Evolutionary conservation across 805 yeast species (phyloP), one percentile per base, ranked within the genome.

Genomic region (Komagataella kurtzmanii): DNA sequence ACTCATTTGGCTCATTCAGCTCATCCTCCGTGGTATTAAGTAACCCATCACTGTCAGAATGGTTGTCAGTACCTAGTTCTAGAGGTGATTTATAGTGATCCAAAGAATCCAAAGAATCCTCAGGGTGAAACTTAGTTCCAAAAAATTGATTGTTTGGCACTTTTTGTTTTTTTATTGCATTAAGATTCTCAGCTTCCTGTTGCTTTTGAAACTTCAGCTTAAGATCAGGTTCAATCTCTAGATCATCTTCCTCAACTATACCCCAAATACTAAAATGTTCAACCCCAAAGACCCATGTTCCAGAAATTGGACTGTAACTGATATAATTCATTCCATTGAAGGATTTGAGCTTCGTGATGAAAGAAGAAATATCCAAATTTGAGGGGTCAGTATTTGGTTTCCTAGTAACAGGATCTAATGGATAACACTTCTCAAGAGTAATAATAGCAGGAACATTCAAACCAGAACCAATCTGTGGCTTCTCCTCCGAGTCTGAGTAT

Each of bases 211-310:
- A 67, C 47, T 55, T 65, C 52, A 53, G 56, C 50, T 62, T 62
- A 19, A 73, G 65, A 23, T 74, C 75, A 8, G 70, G 73, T 56
- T 80, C 88, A 46, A 78, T 72, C 44, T 75, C 77, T 12, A 71
- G 81, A 45, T 74, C 80, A 19, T 75, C 80, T 23, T 83, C 88
- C 56, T 81, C 85, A 17, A 83, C 74, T 44, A 93, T 67, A 6
- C 98, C 98, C 97, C 97, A 93, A 5, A 86, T 79, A 69, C 96
- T 88, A 61, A 93, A 93, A 69, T 93, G 99, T 57, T 85, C 81
- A 7, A 90, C 97, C 58, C 73, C 77, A 66, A 88, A 89, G 1
- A 83, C 80, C 88, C 90, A 89, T 3, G 77, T 66, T 43, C 88
- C 87, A 4, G 79, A 77, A 24, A 81, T 72, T 3, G 89, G 88